A percentile compares a stretch with the other conserved stretches of the same genome.
phyloP scores from a whole-genome alignment of 768 basidiomycete genomes.

The Lactarius vividus region DNA sequence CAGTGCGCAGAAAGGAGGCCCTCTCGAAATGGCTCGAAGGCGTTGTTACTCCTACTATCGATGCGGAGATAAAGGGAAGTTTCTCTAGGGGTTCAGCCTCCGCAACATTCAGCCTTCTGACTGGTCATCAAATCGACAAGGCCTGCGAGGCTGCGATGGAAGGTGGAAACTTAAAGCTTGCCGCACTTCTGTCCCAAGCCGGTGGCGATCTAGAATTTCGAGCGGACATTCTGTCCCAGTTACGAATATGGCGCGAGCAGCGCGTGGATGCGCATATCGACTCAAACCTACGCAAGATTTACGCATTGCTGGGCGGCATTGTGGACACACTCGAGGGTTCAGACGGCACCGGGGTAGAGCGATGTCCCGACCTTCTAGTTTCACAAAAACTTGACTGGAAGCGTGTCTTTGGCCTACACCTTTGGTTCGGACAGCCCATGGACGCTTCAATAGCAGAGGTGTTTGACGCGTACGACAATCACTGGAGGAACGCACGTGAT shows the following conservation, averaged over 20 bases:
- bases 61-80: slow-evolving; percentile 60
- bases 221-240: slow-evolving; percentile 68
- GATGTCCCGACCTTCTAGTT: slow-evolving; percentile 57
- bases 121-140: slow-evolving; percentile 84
- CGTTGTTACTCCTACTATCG: slow-evolving; percentile 66
- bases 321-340: slow-evolving; percentile 56
- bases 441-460: slow-evolving; percentile 69
- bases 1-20: slow-evolving; percentile 71
- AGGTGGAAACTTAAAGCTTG: slow-evolving; percentile 76
- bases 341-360: slow-evolving; percentile 49
- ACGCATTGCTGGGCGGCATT: slow-evolving; percentile 80
- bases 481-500: slow-evolving; percentile 38
- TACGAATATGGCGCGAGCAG: slow-evolving; percentile 81
- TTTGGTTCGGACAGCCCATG: slow-evolving; percentile 84
- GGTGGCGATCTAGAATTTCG: slow-evolving; percentile 75
- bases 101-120: slow-evolving; percentile 71
- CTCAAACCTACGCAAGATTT: slow-evolving; percentile 70
- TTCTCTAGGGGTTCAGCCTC: slow-evolving; percentile 45
- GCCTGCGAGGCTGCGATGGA: slow-evolving; percentile 75
- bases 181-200: slow-evolving; percentile 85
- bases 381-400: slow-evolving; percentile 88
- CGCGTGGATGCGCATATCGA: slow-evolving; percentile 66
- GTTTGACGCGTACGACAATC: slow-evolving; percentile 56
- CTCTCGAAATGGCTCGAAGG: slow-evolving; percentile 84
- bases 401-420: slow-evolving; percentile 80